phyloP scores from a whole-genome alignment of 352 stramenopile genomes.

The Phytophthora fragariaefolia region DNA sequence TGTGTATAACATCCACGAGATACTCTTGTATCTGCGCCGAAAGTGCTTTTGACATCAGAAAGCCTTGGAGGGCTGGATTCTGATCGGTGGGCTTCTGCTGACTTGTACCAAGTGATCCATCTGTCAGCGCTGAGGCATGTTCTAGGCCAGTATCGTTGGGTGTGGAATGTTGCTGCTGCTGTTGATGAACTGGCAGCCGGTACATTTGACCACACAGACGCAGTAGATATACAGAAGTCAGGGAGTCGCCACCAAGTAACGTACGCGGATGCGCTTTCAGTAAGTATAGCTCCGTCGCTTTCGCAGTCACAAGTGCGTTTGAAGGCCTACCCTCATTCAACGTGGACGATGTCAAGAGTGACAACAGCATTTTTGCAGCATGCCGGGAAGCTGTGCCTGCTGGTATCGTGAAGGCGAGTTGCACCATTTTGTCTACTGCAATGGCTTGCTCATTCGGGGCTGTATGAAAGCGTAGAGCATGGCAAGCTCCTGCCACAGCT shows the following conservation, averaged over 20 bases:
- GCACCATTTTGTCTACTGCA: constrained; percentile 56
- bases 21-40: constrained; percentile 55
- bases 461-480: constrained; percentile 66
- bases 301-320: constrained; percentile 32
- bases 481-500: constrained; percentile 54
- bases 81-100: constrained; percentile 13
- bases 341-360: constrained; percentile 46
- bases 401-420: constrained; percentile 58
- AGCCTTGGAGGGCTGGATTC: constrained; percentile 47
- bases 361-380: constrained; percentile 58
- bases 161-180: constrained; percentile 14
- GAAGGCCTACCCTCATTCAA: constrained; percentile 34
- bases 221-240: constrained; percentile 76
- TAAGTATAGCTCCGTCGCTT: constrained; percentile 62
- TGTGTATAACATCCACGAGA: constrained; percentile 54
- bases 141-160: constrained; percentile 20
- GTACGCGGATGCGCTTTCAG: constrained; percentile 50
- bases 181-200: constrained; percentile 46
- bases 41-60: constrained; percentile 49
- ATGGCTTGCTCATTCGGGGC: constrained; percentile 33
- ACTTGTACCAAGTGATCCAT: constrained; percentile 1
- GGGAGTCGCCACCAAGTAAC: constrained; percentile 52
- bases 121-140: neutral
- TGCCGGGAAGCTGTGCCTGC: constrained; percentile 58
- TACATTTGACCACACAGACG: constrained; percentile 64